Base-by-base conservation (phyloP, 2,329 filamentous ascomycete species). In the Huntiella abstrusa region DNA sequence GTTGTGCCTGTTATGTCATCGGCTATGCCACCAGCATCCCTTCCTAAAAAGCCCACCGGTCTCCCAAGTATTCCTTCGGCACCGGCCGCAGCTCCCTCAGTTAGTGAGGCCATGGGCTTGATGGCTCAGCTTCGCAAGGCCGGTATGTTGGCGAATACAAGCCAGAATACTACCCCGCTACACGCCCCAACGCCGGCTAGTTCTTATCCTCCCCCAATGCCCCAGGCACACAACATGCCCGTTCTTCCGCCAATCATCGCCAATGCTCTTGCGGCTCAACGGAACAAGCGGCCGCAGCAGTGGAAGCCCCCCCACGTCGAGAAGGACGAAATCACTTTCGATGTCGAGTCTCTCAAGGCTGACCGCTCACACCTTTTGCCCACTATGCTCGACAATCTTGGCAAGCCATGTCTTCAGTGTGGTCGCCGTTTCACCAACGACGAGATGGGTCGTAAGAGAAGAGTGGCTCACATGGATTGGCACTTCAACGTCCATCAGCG, bases 391-490 rank as follows among this genome's bases (percentile, higher is more conserved):
- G 83, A 88, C 51, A 75, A 80, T 15, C 74, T 85, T 35, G 83
- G 88, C 0, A 83, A 86, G 49, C 83, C 87, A 48, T 98, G 91
- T 60, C 83, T 80, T 10, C 88, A 88, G 49, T 98, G 91, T 58
- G 91, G 88, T 17, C 75, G 87, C 50, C 79, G 91, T 2, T 98
- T 98, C 60, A 72, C 72, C 46, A 73, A 74, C 4, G 83, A 83
- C 42, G 75, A 78, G 10, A 77, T 83, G 52, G 88, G 88, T 10
- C 82, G 77, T 55, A 78, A 80, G 58, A 83, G 82, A 66, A 96
- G 96, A 65, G 83, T 80, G 17, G 77, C 80, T 3, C 91, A 98
- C 59, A 79, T 98, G 68, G 91, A 98, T 62, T 98, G 91, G 91
- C 91, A 98, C 62, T 98, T 98, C 64, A 79, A 81, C 48, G 87